Evolutionary conservation across 192 early-diverging fungal genomes (phyloP).

Genomic region (Gonapodya prolifera): DNA sequence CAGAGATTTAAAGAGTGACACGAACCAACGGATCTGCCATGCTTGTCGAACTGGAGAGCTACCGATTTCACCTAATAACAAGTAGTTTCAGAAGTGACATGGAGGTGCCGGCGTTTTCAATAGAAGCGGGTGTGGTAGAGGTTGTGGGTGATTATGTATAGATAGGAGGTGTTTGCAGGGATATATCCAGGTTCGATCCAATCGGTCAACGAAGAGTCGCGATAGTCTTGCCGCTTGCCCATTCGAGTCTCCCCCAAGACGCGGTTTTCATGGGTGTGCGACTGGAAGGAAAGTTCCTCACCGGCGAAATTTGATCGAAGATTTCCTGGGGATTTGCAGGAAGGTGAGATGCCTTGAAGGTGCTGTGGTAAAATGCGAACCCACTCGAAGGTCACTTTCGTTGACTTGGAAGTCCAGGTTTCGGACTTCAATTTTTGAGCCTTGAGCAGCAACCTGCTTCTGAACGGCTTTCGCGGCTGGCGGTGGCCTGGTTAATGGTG

Average conservation of each 20-base stretch:
- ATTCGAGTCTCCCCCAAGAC: neutral
- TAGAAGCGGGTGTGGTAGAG: neutral
- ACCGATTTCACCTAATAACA: neutral
- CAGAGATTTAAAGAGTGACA: neutral
- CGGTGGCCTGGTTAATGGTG: neutral
- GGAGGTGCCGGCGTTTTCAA: too few species aligned
- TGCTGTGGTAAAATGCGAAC: neutral
- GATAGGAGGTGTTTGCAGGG: neutral
- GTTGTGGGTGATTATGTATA: neutral
- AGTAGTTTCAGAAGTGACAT: neutral
- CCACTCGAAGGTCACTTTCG: neutral
- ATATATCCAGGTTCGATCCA: neutral
- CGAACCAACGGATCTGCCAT: neutral
- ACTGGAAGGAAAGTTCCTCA: neutral
- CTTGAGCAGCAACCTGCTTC: neutral
- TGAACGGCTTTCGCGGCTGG: neutral
- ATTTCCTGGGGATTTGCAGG: neutral
- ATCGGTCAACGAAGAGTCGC: neutral
- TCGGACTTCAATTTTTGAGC: neutral
- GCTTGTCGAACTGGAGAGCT: neutral
- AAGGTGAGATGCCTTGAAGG: neutral
- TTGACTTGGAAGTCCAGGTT: neutral
- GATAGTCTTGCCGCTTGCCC: neutral
- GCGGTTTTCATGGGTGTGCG: neutral
- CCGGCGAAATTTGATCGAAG: neutral